phyloP scores from a whole-genome alignment of 768 basidiomycete genomes.

The Lepiota brunneoincarnata region DNA sequence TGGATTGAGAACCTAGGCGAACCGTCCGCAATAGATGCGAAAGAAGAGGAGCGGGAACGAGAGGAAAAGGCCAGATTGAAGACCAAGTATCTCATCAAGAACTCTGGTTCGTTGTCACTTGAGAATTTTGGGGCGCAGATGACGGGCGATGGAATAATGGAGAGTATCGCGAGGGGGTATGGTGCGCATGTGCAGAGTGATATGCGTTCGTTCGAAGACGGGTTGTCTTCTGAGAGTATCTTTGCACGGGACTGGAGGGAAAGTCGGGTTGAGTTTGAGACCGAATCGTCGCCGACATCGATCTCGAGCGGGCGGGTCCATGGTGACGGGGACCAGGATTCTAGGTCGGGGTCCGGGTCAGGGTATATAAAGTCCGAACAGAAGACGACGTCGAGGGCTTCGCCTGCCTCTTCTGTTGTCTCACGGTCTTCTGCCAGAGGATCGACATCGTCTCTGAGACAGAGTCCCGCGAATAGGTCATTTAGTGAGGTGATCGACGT shows the following conservation, averaged over 20 bases:
- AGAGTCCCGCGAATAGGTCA: constrained; percentile 43
- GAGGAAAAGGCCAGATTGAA: constrained; percentile 36
- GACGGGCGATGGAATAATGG: constrained; percentile 58
- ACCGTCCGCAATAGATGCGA: constrained; percentile 37
- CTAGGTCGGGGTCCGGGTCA: constrained; percentile 8
- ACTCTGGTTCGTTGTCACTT: constrained; percentile 68
- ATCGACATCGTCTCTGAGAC: constrained; percentile 49
- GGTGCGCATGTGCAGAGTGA: constrained; percentile 39
- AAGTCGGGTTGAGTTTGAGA: constrained; percentile 48
- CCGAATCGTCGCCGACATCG: constrained; percentile 21
- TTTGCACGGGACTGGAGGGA: constrained; percentile 80
- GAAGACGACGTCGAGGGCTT: constrained; percentile 29
- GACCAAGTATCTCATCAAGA: constrained; percentile 45
- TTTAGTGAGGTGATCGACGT: constrained; percentile 42
- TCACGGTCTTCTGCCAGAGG: constrained; percentile 46
- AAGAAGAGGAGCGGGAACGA: constrained; percentile 37
- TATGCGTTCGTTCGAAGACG: constrained; percentile 64
- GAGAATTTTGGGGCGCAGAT: constrained; percentile 65
- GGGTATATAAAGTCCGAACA: constrained; percentile 12
- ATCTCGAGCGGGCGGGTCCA: constrained; percentile 19
- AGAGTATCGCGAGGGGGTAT: constrained; percentile 22
- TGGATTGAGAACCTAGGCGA: constrained; percentile 82
- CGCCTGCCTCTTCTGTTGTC: constrained; percentile 39
- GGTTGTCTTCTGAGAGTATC: constrained; percentile 55
- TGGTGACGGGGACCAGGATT: constrained; percentile 20